These are phyloP conservation scores for Tylopilus balloui DNA, from an alignment of 768 basidiomycete species.

Conservation along the genomic window DNA sequence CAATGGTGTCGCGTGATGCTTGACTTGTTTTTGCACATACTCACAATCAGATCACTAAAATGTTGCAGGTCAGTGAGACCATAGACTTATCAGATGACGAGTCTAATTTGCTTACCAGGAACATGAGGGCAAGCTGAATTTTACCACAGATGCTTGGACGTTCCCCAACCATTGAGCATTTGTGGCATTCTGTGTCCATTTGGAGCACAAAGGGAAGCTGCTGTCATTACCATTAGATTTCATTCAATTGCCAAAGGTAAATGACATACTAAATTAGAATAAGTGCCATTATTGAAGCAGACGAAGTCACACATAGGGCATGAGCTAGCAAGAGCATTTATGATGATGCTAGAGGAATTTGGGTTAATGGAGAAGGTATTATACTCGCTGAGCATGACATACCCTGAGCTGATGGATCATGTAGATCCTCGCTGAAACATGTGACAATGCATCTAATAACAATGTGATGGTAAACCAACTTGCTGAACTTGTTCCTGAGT, in stretches of 20 bases:
- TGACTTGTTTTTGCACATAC: neutral
- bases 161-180: neutral
- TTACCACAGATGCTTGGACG: neutral
- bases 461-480: conserved; percentile 22
- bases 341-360: conserved; percentile 19
- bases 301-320: neutral
- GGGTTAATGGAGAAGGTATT: conserved; percentile 14
- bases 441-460: conserved; percentile 28
- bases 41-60: neutral
- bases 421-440: conserved; percentile 16
- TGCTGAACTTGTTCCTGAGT: conserved; percentile 15
- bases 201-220: neutral
- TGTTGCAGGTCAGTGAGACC: neutral
- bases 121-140: neutral
- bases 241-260: neutral
- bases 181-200: neutral
- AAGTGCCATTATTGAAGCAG: neutral
- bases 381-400: neutral
- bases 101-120: neutral
- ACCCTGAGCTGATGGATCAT: neutral
- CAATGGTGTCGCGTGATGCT: neutral
- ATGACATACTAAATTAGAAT: too few species aligned
- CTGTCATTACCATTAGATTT: neutral
- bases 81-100: neutral
- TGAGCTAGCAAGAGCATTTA: conserved; percentile 3